A percentile compares a stretch with the other conserved stretches of the same genome.
Evolutionary conservation across 2,329 filamentous ascomycete species (phyloP).

Genomic region (Xylariaceae sp.): DNA sequence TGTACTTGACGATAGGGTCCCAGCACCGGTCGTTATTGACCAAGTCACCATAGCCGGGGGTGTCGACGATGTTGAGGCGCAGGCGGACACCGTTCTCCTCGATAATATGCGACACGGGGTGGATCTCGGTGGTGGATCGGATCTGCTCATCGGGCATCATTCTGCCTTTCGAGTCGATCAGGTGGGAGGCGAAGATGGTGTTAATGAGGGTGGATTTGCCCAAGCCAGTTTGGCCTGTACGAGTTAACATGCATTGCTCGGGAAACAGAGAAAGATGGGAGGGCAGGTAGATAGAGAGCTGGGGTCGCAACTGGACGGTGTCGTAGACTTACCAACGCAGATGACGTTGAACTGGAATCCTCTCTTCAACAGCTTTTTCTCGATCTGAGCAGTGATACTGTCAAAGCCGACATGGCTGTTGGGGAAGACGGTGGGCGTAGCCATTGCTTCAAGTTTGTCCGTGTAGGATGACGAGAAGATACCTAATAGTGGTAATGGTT

Average conservation of each 20-base stretch:
- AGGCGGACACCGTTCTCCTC: constrained; percentile 99
- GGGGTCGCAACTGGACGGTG: no score
- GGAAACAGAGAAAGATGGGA: constrained; percentile 27
- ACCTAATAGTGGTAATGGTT: no score
- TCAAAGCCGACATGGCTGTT: constrained; percentile 99
- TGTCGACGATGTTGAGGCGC: constrained; percentile 97
- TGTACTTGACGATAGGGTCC: constrained; percentile 99
- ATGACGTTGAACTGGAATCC: constrained; percentile 99
- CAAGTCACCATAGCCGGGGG: constrained; percentile 94
- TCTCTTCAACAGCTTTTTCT: constrained; percentile 98
- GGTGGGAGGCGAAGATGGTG: constrained; percentile 99
- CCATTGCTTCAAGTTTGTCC: constrained; percentile 49
- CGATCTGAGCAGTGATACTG: constrained; percentile 98
- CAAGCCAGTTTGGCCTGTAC: constrained; percentile 88
- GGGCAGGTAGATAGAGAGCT: background rate
- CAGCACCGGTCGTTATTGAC: constrained; percentile 99
- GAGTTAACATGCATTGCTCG: no score
- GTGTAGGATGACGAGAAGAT: no score
- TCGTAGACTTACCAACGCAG: constrained; percentile 93
- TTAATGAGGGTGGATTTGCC: constrained; percentile 99
- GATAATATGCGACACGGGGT: constrained; percentile 96
- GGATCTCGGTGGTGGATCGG: constrained; percentile 95
- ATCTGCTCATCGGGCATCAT: constrained; percentile 88
- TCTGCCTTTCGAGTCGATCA: constrained; percentile 98
- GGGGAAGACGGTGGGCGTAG: constrained; percentile 72